Evolutionary conservation across 2,329 filamentous ascomycete species (phyloP).

Genomic region (Drechslera avenae): DNA sequence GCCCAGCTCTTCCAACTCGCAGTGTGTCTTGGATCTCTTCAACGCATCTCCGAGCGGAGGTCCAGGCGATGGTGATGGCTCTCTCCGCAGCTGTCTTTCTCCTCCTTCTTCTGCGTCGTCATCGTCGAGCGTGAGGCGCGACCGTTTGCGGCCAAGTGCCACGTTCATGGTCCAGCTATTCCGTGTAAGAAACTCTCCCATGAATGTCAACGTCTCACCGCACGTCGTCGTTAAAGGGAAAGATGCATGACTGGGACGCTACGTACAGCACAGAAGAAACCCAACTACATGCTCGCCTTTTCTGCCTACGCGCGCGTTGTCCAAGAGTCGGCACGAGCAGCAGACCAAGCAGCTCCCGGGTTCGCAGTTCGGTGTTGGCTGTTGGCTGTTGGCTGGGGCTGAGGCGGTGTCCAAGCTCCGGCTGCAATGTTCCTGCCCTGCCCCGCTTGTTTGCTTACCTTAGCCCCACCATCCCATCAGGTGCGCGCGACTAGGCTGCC

Average conservation of each 20-base stretch:
- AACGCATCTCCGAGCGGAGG: conserved; percentile 30
- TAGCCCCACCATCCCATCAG: conserved; percentile 16
- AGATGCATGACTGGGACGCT: conserved; percentile 6
- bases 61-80: conserved; percentile 31
- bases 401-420: conserved; percentile 7
- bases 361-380: no score
- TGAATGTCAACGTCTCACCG: conserved; percentile 8
- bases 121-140: conserved; percentile 34
- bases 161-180: conserved; percentile 36
- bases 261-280: conserved; percentile 10
- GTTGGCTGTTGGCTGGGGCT: no score
- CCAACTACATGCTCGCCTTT: conserved; percentile 3
- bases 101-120: conserved; percentile 34
- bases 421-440: conserved; percentile 14
- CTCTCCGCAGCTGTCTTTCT: conserved; percentile 15
- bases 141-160: conserved; percentile 43
- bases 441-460: background rate
- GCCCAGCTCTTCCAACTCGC: conserved; percentile 44
- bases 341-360: background rate
- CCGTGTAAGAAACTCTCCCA: conserved; percentile 24
- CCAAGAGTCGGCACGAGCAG: conserved; percentile 26
- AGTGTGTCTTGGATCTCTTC: conserved; percentile 45
- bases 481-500: conserved; percentile 19
- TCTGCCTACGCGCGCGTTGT: conserved; percentile 21
- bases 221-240: background rate